Evolutionary conservation across 805 yeast species (phyloP).

Genomic region (Myxozyma lipomycoides): DNA sequence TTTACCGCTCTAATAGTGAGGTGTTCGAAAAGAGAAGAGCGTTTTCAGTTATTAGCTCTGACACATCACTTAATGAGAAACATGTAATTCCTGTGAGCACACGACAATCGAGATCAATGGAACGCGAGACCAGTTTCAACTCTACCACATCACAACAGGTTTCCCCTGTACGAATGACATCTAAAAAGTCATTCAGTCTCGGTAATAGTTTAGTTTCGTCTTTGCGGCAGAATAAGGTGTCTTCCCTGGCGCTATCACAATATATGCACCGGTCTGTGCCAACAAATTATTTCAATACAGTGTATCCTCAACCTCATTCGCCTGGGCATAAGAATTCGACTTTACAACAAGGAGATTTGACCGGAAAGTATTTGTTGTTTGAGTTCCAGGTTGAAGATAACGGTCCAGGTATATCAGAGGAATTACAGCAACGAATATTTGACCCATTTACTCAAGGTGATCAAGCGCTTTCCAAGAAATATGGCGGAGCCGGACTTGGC

Average conservation of each 20-base stretch:
- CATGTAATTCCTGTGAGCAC: not conserved
- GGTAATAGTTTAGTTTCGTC: slow-evolving; percentile 6
- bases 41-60: not conserved
- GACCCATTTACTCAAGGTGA: slow-evolving; percentile 98
- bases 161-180: not conserved
- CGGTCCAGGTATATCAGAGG: slow-evolving; percentile 89
- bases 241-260: slow-evolving; percentile 7
- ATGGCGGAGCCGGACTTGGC: slow-evolving; percentile 96
- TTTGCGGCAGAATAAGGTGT: slow-evolving; percentile 2
- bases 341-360: slow-evolving; percentile 21
- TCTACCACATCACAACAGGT: not conserved
- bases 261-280: not conserved
- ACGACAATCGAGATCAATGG: not conserved
- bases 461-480: slow-evolving; percentile 81
- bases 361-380: slow-evolving; percentile 52
- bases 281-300: not conserved
- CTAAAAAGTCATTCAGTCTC: not conserved
- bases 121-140: not conserved
- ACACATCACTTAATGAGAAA: not conserved
- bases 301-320: not conserved
- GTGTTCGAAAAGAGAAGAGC: not conserved
- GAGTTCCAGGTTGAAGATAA: slow-evolving; percentile 79
- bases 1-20: not conserved
- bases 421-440: slow-evolving; percentile 76
- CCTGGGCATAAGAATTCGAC: not conserved